Conservation (phyloP, 768 basidiomycete species). For the Panellus pusillus region DNA sequence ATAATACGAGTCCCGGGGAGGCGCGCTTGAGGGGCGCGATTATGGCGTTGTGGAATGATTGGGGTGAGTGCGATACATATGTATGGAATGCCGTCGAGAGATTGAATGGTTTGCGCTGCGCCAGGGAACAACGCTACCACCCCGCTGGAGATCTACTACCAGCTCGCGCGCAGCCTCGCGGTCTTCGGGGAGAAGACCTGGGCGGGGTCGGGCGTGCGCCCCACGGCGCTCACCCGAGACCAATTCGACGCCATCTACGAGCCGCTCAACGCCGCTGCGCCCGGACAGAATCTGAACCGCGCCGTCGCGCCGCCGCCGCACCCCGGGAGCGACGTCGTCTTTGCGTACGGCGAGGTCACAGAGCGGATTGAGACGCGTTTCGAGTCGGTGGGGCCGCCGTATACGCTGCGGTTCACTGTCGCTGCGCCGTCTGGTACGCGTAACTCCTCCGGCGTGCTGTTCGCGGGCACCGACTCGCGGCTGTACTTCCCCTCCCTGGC, state of each 20-base stretch:
- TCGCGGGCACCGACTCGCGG: conserved; percentile 35
- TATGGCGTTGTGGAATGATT: conserved; percentile 44
- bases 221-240: conserved; percentile 31
- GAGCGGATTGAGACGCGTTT: conserved; percentile 29
- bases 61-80: conserved; percentile 23
- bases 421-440: too few species aligned
- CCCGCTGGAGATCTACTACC: conserved; percentile 43
- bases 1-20: conserved; percentile 32
- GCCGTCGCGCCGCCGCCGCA: conserved; percentile 32
- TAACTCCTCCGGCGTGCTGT: conserved; percentile 24
- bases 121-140: conserved; percentile 42
- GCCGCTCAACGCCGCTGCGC: conserved; percentile 37
- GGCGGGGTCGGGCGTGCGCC: conserved; percentile 39
- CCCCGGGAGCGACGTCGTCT: conserved; percentile 29
- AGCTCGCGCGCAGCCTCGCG: conserved; percentile 40
- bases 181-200: conserved; percentile 44
- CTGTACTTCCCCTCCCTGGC: conserved; percentile 38
- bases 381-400: conserved; percentile 43
- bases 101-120: neutral
- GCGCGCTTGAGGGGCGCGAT: conserved; percentile 33
- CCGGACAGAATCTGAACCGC: conserved; percentile 45
- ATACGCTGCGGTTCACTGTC: conserved; percentile 41
- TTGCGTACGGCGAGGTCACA: conserved; percentile 23
- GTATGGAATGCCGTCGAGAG: neutral
- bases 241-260: conserved; percentile 39